Evolutionary conservation across 2,329 filamentous ascomycete species (phyloP), one percentile per base, ranked within the genome.

Genomic region (Camptophora hylomeconis): DNA sequence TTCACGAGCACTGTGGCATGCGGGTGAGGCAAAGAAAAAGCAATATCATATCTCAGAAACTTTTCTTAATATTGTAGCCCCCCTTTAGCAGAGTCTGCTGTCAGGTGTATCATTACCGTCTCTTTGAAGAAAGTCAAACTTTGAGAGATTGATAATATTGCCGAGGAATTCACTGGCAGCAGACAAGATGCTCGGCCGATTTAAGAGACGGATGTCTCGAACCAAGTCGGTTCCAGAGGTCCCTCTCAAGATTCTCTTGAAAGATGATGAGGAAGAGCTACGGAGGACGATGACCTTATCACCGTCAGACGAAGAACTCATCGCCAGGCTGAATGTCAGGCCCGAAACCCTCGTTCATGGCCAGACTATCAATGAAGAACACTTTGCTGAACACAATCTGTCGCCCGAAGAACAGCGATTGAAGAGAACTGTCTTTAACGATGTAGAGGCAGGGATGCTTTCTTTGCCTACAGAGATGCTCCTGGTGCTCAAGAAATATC

Each of bases 221-320:
- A 31, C 32, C 32, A 42, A 45, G 30, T 41, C 38, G 7, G 30
- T 20, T 7, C 20, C 31, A 16, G 28, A 14, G 18, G 11, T 26
- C 8, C n/a, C n/a, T n/a, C n/a, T n/a, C n/a, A n/a, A n/a, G n/a
- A n/a, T n/a, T n/a, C n/a, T n/a, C n/a, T 17, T 20, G 5, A 24
- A 31, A 14, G 24, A 29, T 17, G 11, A 28, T 21, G 36, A 33
- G n/a, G 26, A 24, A 7, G 28, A 24, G 16, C 34, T 14, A 19
- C 33, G 28, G 16, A 40, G 29, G 13, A 24, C 35, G 13, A 32
- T 41, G 8, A 35, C 38, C 5, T 30, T 45, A 17, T 37, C 36
- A 4, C 40, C 41, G 7, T 45, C 41, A 7, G 41, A 45, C 28
- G 41, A 45, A 28, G 32, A 45, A 20, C 36, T 45, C 17, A 36